These are phyloP conservation scores for Kwoniella botswanensis DNA, from an alignment of 768 basidiomycete species.

Conservation along the genomic window DNA sequence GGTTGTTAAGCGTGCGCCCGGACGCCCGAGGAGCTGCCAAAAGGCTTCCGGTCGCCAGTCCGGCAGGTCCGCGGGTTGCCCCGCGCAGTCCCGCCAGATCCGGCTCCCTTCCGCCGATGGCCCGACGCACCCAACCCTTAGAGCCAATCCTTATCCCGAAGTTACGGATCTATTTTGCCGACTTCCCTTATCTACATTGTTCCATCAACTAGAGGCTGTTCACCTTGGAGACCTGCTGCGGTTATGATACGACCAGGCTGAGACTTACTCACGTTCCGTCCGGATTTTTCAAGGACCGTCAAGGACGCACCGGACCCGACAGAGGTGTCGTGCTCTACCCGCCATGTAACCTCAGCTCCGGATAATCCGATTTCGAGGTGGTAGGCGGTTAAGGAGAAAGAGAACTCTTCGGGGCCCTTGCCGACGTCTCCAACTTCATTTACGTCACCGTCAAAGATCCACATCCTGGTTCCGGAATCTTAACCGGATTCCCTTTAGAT, in stretches of 20 bases:
- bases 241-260: constrained; percentile 77
- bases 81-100: constrained; percentile 67
- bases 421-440: constrained; percentile 69
- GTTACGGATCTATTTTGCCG: constrained; percentile 80
- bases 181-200: constrained; percentile 81
- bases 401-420: constrained; percentile 76
- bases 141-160: constrained; percentile 71
- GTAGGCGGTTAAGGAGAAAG: constrained; percentile 76
- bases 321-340: constrained; percentile 74
- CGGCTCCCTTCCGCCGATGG: constrained; percentile 74
- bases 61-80: constrained; percentile 63
- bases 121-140: constrained; percentile 75
- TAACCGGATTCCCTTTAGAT: constrained; percentile 80
- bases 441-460: constrained; percentile 66
- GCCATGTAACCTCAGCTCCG: constrained; percentile 74
- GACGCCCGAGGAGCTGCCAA: constrained; percentile 69
- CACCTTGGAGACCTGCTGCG: constrained; percentile 77
- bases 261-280: constrained; percentile 74
- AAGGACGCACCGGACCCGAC: constrained; percentile 74
- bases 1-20: constrained; percentile 65
- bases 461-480: constrained; percentile 78
- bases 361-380: constrained; percentile 76
- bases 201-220: constrained; percentile 80
- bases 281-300: constrained; percentile 83
- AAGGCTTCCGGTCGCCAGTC: constrained; percentile 62